These are phyloP conservation scores for Xylariaceae sp. DNA, from an alignment of 2,329 filamentous ascomycete species.

Conservation along the genomic window DNA sequence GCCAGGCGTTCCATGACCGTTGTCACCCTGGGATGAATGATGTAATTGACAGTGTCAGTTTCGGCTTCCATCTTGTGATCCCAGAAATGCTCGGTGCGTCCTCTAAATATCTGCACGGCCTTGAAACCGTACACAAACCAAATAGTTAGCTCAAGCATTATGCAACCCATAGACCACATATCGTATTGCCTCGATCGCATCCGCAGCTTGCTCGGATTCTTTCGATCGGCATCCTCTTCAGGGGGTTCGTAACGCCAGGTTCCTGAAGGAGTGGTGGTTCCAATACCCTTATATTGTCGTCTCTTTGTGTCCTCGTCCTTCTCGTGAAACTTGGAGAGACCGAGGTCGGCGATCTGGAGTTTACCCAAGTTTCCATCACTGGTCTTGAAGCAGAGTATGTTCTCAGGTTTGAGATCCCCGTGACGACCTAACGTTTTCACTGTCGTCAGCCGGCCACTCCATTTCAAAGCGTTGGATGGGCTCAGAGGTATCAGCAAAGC, in stretches of 20 bases:
- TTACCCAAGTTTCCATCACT: neutral
- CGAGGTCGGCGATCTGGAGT: slow-evolving; percentile 18
- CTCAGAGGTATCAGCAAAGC: too few species aligned
- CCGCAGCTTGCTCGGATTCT: too few species aligned
- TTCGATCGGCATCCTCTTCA: too few species aligned
- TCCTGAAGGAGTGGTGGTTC: slow-evolving; percentile 3
- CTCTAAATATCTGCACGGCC: neutral
- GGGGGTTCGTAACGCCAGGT: slow-evolving; percentile 12
- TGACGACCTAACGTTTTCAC: too few species aligned
- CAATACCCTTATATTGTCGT: neutral
- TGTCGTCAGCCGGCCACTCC: too few species aligned
- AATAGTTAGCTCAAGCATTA: slow-evolving; percentile 12
- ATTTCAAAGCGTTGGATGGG: too few species aligned
- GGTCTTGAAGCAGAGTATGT: too few species aligned
- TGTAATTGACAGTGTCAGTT: neutral
- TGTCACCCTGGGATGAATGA: slow-evolving; percentile 1
- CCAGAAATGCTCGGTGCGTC: slow-evolving; percentile 6
- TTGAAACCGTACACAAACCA: slow-evolving; percentile 9
- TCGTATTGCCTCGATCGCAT: slow-evolving; percentile 13
- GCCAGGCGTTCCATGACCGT: too few species aligned
- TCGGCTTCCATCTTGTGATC: neutral
- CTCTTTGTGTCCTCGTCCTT: neutral
- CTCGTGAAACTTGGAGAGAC: slow-evolving; percentile 17
- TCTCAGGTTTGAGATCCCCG: slow-evolving; percentile 20
- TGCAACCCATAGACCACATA: slow-evolving; percentile 16